Evolutionary conservation across 2,329 filamentous ascomycete species (phyloP).

Genomic region (Plectosphaerella plurivora): DNA sequence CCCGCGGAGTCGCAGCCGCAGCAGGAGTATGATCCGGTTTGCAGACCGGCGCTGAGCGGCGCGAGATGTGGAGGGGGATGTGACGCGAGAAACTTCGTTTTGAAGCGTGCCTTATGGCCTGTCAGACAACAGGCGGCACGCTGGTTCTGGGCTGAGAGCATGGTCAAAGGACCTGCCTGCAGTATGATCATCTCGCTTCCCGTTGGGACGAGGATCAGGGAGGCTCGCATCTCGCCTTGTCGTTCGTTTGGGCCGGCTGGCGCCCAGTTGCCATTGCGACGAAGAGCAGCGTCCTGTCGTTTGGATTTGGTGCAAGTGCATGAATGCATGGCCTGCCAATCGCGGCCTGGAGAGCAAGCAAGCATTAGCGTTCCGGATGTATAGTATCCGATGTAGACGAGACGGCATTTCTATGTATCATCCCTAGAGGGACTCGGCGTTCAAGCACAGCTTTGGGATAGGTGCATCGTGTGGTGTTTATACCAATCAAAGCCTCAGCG

Average conservation of each 20-base stretch:
- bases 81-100: too few relatives aligned
- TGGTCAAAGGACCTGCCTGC: background rate
- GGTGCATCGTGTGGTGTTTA: background rate
- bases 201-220: background rate
- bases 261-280: background rate
- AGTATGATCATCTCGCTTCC: background rate
- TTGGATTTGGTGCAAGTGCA: background rate
- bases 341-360: too few relatives aligned
- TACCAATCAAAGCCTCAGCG: background rate
- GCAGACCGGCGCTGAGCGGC: conserved; percentile 1
- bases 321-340: too few relatives aligned
- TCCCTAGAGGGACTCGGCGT: too few relatives aligned
- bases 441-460: too few relatives aligned
- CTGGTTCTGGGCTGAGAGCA: background rate
- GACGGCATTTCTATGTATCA: too few relatives aligned
- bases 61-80: background rate
- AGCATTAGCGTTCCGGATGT: too few relatives aligned
- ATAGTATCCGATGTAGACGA: too few relatives aligned
- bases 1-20: background rate
- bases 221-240: background rate
- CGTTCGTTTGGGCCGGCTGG: conserved; percentile 1
- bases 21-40: conserved; percentile 3
- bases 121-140: too few relatives aligned
- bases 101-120: background rate
- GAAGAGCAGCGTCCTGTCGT: conserved; percentile 1